These are phyloP conservation scores for Aspergillus incahuasiensis DNA, from an alignment of 495 filamentous ascomycete species.

Conservation along the genomic window DNA sequence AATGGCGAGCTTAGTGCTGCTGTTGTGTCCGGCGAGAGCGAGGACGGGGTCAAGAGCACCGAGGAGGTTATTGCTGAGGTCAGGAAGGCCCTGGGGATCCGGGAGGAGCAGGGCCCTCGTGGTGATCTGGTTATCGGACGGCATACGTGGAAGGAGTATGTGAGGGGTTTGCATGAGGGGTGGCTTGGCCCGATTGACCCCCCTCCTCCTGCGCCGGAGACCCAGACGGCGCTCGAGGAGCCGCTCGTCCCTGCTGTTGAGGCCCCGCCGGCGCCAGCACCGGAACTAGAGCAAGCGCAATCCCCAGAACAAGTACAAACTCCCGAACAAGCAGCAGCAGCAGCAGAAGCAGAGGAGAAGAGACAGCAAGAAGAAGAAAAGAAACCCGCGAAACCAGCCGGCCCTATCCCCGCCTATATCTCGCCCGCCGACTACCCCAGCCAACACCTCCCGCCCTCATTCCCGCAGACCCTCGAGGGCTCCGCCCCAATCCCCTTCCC, in stretches of 20 bases:
- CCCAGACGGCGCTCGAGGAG: conserved; percentile 14
- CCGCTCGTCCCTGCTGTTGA: conserved; percentile 11
- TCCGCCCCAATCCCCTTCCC: conserved; percentile 72
- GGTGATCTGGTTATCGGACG: conserved; percentile 88
- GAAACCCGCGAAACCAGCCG: conserved; percentile 46
- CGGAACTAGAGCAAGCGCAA: conserved; percentile 28
- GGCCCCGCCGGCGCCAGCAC: conserved; percentile 10
- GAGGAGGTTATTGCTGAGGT: conserved; percentile 55
- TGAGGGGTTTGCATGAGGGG: conserved; percentile 89
- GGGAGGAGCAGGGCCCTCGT: conserved; percentile 63
- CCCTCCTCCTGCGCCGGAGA: conserved; percentile 17
- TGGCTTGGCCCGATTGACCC: conserved; percentile 83
- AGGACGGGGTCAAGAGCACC: conserved; percentile 18
- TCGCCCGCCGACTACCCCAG: conserved; percentile 61
- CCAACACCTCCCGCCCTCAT: conserved; percentile 51
- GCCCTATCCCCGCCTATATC: conserved; percentile 58
- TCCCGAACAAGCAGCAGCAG: too few species aligned
- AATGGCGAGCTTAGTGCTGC: conserved; percentile 46
- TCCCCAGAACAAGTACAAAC: too few species aligned
- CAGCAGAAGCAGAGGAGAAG: conserved; percentile 25
- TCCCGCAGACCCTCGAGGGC: conserved; percentile 60
- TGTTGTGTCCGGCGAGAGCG: conserved; percentile 4
- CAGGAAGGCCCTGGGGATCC: conserved; percentile 56
- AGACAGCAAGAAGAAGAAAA: conserved; percentile 32
- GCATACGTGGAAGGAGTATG: conserved; percentile 96